Evolutionary conservation across 1,284 basidiomycete species (phyloP).

Genomic region (Entoloma clypeatum): DNA sequence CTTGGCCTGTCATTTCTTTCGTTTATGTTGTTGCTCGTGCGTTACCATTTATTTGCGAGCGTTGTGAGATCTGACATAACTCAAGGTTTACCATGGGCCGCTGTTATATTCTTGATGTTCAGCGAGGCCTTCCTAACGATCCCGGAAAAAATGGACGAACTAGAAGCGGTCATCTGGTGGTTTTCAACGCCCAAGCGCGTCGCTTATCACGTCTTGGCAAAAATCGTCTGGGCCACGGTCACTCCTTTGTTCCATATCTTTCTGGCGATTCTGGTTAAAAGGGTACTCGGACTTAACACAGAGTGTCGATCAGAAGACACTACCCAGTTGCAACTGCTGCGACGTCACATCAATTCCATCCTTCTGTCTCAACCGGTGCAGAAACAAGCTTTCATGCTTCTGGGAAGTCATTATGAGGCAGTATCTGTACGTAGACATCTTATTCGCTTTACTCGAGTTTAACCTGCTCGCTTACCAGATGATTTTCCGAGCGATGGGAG

Average conservation of each 20-base stretch:
- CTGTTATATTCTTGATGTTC: too few species aligned
- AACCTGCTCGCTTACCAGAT: slow-evolving; percentile 22
- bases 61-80: too few species aligned
- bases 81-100: too few species aligned
- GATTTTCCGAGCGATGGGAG: slow-evolving; percentile 42
- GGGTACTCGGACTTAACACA: slow-evolving; percentile 37
- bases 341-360: slow-evolving; percentile 36
- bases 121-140: too few species aligned
- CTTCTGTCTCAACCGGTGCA: slow-evolving; percentile 35
- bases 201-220: slow-evolving; percentile 36
- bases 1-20: slow-evolving; percentile 34
- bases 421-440: slow-evolving; percentile 33
- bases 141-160: too few species aligned
- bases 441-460: neutral
- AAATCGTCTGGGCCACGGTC: slow-evolving; percentile 35
- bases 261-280: slow-evolving; percentile 39
- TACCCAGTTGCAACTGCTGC: slow-evolving; percentile 32
- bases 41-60: too few species aligned
- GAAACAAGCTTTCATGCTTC: slow-evolving; percentile 36
- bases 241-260: slow-evolving; percentile 37
- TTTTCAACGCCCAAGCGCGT: slow-evolving; percentile 37
- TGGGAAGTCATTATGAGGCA: slow-evolving; percentile 42
- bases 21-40: slow-evolving; percentile 32
- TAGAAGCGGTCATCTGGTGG: too few species aligned
- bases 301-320: slow-evolving; percentile 24